Base-by-base conservation (phyloP, 306 rosid species). In the Dryas alaskensis region DNA sequence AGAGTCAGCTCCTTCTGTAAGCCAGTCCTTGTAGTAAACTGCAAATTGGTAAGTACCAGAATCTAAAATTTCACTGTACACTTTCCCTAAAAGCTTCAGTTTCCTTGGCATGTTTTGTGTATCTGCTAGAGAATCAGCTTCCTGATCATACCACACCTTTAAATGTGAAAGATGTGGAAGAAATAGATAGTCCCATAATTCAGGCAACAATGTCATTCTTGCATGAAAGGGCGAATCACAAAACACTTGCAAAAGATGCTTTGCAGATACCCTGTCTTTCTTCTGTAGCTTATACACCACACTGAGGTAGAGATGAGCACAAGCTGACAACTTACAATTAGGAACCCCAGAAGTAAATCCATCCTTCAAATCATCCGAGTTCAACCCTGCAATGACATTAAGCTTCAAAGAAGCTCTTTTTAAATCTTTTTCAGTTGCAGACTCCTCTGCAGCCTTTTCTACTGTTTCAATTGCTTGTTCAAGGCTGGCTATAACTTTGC, bases 301-400 rank as follows among this genome's bases (percentile, higher is more conserved):
- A 72, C 98, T 83, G 73, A 92, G 94, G 81, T 92, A 92, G 88
- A 92, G 88, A 86, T 92, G 98, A 82, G 98, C 92, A 76, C 92
- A 90, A 40, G 97, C 90, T 60, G 98, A 86, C 76, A 90, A 31
- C 80, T 84, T 88, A 53, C 73, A 87, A 71, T 90, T 88, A 1
- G 87, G 89, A 54, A 88, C 82, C 50, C 91, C 90, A 43, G 84
- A 82, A 2, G 89, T 86, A 60, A 63, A 76, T 19, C 70, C 88
- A n/a, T 86, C 70, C 78, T 81, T 87, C 70, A 79, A 70, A 80
- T 83, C 88, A 76, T 86, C 82, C 43, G 85, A 76, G 76, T 85
- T 84, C 83, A 92, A 77, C 42, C 92, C 95, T 48, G 91, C 82
- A 22, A 92, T 87, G 57, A 87, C 84, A 80, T 90, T 84, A 19